Conservation (phyloP, 208 protist species). For the Trypanosoma grayi region DNA sequence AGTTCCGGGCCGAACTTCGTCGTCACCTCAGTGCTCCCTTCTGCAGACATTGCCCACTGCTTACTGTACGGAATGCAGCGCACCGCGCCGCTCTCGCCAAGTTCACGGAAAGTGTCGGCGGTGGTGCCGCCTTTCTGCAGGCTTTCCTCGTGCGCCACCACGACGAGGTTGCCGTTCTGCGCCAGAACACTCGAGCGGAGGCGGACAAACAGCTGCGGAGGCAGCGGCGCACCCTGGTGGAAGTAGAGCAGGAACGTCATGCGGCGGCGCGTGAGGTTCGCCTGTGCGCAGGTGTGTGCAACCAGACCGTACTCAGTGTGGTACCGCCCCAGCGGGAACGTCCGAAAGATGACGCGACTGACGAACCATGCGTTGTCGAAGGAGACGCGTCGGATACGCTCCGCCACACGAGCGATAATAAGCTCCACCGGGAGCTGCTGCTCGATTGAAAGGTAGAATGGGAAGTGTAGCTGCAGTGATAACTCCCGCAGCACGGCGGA, state of each 20-base stretch:
- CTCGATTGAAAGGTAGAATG: constrained; percentile 84
- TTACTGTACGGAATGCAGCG: constrained; percentile 20
- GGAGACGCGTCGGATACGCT: constrained; percentile 78
- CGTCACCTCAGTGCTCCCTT: too few species aligned
- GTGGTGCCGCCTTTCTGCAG: constrained; percentile 54
- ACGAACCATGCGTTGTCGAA: constrained; percentile 83
- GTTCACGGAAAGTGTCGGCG: constrained; percentile 15
- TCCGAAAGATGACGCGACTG: constrained; percentile 75
- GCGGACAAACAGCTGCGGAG: constrained; percentile 51
- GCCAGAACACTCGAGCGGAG: constrained; percentile 63
- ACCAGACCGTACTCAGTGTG: constrained; percentile 78
- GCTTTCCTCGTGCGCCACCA: constrained; percentile 75
- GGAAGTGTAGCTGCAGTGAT: constrained; percentile 62
- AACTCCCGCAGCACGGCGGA: constrained; percentile 58
- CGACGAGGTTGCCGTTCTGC: constrained; percentile 69
- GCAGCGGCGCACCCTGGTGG: constrained; percentile 59
- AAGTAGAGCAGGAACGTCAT: constrained; percentile 85
- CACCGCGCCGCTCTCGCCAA: not conserved
- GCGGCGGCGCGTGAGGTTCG: constrained; percentile 69
- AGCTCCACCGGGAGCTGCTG: constrained; percentile 51
- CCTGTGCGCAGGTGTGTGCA: constrained; percentile 82
- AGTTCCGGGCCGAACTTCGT: too few species aligned
- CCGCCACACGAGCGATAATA: constrained; percentile 67
- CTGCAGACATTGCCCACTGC: too few species aligned
- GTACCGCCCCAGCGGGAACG: constrained; percentile 70